Evolutionary conservation across 345 rosid genomes (phyloP), one percentile per base, ranked within the genome.

Genomic region (Populus nigra): DNA sequence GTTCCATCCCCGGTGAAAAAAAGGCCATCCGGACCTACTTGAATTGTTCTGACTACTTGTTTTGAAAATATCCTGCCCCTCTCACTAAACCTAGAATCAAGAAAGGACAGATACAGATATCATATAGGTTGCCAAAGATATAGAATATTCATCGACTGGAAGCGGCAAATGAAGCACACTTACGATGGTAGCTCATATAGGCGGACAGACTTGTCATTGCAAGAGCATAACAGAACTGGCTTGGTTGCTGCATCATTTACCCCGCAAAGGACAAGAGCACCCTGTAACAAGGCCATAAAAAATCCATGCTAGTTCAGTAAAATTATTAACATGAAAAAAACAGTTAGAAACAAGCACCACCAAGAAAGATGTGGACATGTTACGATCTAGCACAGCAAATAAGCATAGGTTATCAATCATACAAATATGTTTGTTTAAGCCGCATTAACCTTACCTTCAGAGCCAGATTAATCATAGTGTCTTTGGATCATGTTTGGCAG

Each of bases 1-100:
- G 74, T 80, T 47, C 79, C 86, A 57, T 91, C 94, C 20, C 94
- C 91, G 0, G 86, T 86, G 75, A 89, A 91, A 59, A 89, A 79
- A 4, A 87, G 75, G 27, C 87, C 84, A 18, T 65, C 82, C 3
- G 88, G 86, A 80, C 89, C 90, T 2, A 70, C 43, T 33, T 83
- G 68, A 57, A 90, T 66, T 27, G 79, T 73, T 63, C 85, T 45
- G 6, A 89, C 82, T 73, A 73, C 88, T 25, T 71, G 47, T 38
- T 79, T 74, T 3, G 90, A 81, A 50, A 81, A 87, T 70, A 89
- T 83, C 84, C 77, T 84, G 43, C 90, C 94, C 76, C 94, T 86
- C 65, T 87, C 88, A 1, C 38, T 8, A 55, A 89, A 87, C 73
- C 91, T 86, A 22, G 70, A 38, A 2, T 1, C 59, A 63, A 67